phyloP scores from a whole-genome alignment of 2,329 filamentous ascomycete species.

The Diaporthe humulicola region DNA sequence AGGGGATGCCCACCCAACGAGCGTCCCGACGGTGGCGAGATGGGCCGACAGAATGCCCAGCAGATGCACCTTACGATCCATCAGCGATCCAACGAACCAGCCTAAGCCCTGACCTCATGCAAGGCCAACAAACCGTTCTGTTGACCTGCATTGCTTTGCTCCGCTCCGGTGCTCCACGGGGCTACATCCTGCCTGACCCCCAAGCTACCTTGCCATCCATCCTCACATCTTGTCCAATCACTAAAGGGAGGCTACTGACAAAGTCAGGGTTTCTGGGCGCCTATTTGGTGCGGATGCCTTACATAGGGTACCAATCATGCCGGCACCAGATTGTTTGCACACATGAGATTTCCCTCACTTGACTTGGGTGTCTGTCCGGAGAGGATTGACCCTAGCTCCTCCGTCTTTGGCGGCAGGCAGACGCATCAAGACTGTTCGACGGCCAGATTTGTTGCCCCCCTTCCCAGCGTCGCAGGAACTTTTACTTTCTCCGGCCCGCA shows the following conservation, averaged over 20 bases:
- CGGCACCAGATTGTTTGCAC: conserved; percentile 29
- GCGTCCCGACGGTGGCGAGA: conserved; percentile 21
- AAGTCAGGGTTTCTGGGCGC: conserved; percentile 21
- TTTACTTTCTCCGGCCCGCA: conserved; percentile 25
- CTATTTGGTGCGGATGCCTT: conserved; percentile 24
- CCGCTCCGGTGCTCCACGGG: conserved; percentile 30
- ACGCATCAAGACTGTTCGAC: background rate
- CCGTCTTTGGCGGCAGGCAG: background rate
- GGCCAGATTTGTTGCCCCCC: background rate
- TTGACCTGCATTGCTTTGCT: conserved; percentile 30
- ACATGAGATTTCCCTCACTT: conserved; percentile 39
- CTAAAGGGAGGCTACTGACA: conserved; percentile 31
- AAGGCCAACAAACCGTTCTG: conserved; percentile 34
- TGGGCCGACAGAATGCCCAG: conserved; percentile 15
- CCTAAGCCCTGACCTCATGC: conserved; percentile 33
- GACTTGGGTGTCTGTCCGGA: conserved; percentile 18
- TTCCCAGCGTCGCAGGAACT: background rate
- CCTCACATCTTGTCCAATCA: conserved; percentile 31
- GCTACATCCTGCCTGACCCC: conserved; percentile 23
- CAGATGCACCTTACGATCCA: conserved; percentile 26
- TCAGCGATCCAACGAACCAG: conserved; percentile 34
- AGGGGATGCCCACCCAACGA: background rate
- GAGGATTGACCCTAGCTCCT: background rate
- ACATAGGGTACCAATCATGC: conserved; percentile 29
- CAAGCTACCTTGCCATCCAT: conserved; percentile 19